These are phyloP conservation scores for Kwoniella heveanensis DNA, from an alignment of 768 basidiomycete genomes.

Conservation along the genomic window DNA sequence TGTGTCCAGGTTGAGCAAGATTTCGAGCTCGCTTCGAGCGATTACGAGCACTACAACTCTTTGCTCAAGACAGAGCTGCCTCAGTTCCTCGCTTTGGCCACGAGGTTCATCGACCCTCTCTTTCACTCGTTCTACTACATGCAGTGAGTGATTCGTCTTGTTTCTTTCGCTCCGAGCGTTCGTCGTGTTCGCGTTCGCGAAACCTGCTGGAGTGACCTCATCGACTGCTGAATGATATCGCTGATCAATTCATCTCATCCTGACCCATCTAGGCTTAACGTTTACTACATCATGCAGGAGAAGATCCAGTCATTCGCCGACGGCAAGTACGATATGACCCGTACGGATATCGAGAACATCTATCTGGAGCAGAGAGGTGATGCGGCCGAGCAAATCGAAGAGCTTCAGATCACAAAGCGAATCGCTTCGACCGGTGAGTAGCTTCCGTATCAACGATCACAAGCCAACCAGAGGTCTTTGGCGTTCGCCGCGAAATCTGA, in stretches of 20 bases:
- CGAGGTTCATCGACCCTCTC: constrained; percentile 91
- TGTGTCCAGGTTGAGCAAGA: constrained; percentile 97
- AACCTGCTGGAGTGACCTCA: too few species aligned
- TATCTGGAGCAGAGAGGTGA: constrained; percentile 85
- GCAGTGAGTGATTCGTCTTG: constrained; percentile 89
- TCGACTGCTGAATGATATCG: too few species aligned
- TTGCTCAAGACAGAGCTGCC: constrained; percentile 89
- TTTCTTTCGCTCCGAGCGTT: too few species aligned
- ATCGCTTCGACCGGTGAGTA: constrained; percentile 79
- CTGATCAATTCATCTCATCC: too few species aligned
- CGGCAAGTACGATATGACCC: constrained; percentile 70
- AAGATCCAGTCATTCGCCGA: constrained; percentile 83
- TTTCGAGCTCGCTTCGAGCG: constrained; percentile 85
- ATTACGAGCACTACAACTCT: constrained; percentile 90
- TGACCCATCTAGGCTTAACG: constrained; percentile 70
- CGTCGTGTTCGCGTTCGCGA: too few species aligned
- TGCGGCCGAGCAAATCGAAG: constrained; percentile 75
- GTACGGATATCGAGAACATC: constrained; percentile 70
- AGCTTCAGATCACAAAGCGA: constrained; percentile 77
- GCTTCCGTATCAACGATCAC: background rate
- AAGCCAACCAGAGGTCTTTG: too few species aligned
- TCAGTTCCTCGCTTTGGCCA: constrained; percentile 82
- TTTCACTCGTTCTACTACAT: constrained; percentile 99
- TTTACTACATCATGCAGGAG: constrained; percentile 91
- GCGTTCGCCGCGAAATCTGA: too few species aligned